phyloP scores from a whole-genome alignment of 805 yeast genomes.

The Suhomyces prunicola region DNA sequence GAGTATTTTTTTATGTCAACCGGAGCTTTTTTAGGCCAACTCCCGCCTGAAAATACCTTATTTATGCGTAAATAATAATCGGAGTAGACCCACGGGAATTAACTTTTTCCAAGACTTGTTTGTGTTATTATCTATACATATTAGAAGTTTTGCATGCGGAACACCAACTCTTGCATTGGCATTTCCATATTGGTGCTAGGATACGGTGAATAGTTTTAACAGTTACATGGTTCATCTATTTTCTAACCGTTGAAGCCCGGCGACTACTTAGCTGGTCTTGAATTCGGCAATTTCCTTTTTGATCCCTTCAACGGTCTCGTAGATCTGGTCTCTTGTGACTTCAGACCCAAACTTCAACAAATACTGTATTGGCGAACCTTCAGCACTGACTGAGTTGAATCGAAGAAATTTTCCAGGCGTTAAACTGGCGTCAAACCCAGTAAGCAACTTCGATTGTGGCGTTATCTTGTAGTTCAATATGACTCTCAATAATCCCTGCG shows the following conservation, averaged over 20 bases:
- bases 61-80: neutral
- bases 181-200: too few relatives aligned
- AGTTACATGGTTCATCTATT: neutral
- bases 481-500: conserved; percentile 80
- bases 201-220: neutral
- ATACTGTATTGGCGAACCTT: conserved; percentile 73
- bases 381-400: conserved; percentile 58
- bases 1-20: neutral
- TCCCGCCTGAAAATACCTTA: neutral
- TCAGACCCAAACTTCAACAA: conserved; percentile 70
- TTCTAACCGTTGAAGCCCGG: neutral
- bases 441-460: conserved; percentile 56
- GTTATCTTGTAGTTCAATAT: conserved; percentile 72
- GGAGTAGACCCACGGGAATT: neutral
- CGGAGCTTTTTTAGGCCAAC: neutral
- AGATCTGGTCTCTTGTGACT: conserved; percentile 57
- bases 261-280: neutral
- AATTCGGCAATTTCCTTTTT: conserved; percentile 10
- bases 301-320: conserved; percentile 45
- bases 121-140: neutral
- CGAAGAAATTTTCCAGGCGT: conserved; percentile 81
- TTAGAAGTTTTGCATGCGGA: neutral
- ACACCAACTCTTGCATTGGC: neutral
- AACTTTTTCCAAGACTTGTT: neutral
- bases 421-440: conserved; percentile 85